These are phyloP conservation scores for Testicularia cyperi DNA, from an alignment of 1,284 basidiomycete species.

Conservation along the genomic window DNA sequence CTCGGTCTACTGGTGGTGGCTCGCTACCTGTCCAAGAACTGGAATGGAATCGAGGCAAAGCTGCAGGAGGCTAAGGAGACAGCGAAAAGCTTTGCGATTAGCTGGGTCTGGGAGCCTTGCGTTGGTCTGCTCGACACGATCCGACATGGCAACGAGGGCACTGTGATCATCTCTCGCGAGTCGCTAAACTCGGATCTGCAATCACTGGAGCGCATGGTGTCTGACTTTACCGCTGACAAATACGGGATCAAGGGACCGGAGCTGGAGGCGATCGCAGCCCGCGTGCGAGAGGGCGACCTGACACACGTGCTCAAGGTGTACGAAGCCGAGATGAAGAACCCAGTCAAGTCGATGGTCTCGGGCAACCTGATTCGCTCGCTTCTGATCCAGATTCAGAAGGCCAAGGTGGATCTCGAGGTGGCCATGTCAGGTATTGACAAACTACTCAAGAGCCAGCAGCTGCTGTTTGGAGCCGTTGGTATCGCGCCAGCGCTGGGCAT, in stretches of 20 bases:
- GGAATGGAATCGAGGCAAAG: conserved; percentile 58
- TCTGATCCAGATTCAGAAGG: conserved; percentile 93
- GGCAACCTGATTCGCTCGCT: conserved; percentile 83
- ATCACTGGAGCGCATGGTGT: conserved; percentile 90
- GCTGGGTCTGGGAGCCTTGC: conserved; percentile 87
- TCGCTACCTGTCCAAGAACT: conserved; percentile 38
- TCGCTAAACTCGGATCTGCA: conserved; percentile 77
- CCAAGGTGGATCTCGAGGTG: conserved; percentile 92
- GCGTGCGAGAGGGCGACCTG: conserved; percentile 79
- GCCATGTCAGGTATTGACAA: conserved; percentile 84
- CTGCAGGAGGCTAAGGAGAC: conserved; percentile 72
- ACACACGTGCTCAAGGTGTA: conserved; percentile 85
- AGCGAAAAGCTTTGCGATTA: conserved; percentile 72
- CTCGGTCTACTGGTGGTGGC: conserved; percentile 21
- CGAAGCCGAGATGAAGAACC: conserved; percentile 84
- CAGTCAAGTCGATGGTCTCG: conserved; percentile 75
- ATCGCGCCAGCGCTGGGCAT: conserved; percentile 85
- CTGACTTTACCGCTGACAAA: conserved; percentile 79
- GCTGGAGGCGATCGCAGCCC: conserved; percentile 68
- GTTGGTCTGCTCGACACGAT: conserved; percentile 80
- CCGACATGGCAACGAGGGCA: conserved; percentile 71
- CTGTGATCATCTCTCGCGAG: conserved; percentile 71
- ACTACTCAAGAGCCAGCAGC: conserved; percentile 87
- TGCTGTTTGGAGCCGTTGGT: conserved; percentile 96
- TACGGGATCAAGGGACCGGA: conserved; percentile 66